These are phyloP conservation scores for Datisca glomerata DNA, from an alignment of 306 rosid species.

Conservation along the genomic window DNA sequence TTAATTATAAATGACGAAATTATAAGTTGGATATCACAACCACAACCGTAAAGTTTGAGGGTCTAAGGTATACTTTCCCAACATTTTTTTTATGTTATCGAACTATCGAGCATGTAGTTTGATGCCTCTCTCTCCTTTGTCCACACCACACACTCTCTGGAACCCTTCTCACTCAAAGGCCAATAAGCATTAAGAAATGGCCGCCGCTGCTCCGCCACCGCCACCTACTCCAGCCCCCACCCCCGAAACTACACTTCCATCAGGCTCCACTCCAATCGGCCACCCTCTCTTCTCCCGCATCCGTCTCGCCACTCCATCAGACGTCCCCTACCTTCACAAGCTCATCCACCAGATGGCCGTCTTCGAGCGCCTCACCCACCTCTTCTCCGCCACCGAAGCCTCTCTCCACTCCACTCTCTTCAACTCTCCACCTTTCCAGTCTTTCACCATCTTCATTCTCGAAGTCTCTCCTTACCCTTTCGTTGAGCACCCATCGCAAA, in stretches of 20 bases:
- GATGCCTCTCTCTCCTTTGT: too few species aligned
- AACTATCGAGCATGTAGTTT: too few species aligned
- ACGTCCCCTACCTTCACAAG: conserved; percentile 77
- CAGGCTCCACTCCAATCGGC: conserved; percentile 26
- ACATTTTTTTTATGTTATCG: too few species aligned
- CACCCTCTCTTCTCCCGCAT: conserved; percentile 55
- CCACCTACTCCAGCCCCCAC: conserved; percentile 41
- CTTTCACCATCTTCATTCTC: conserved; percentile 71
- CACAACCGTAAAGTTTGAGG: too few species aligned
- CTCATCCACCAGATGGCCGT: conserved; percentile 74
- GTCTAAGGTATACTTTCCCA: too few species aligned
- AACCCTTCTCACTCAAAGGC: too few species aligned
- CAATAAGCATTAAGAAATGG: too few species aligned
- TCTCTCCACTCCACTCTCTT: conserved; percentile 61
- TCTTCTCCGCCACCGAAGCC: conserved; percentile 51
- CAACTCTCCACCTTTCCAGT: conserved; percentile 47
- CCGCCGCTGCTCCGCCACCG: conserved; percentile 86
- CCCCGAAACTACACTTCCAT: conserved; percentile 13
- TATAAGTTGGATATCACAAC: too few species aligned
- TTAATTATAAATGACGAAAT: too few species aligned
- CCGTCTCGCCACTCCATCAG: conserved; percentile 50
- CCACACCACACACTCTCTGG: too few species aligned
- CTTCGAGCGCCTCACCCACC: conserved; percentile 65
- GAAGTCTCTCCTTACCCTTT: conserved; percentile 55
- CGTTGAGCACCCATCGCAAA: conserved; percentile 1